Percentiles rank a stretch among this genome's conserved stretches.
These are phyloP conservation scores for Trichaptum fuscoviolaceum DNA, from an alignment of 768 basidiomycete genomes.

Conservation along the genomic window DNA sequence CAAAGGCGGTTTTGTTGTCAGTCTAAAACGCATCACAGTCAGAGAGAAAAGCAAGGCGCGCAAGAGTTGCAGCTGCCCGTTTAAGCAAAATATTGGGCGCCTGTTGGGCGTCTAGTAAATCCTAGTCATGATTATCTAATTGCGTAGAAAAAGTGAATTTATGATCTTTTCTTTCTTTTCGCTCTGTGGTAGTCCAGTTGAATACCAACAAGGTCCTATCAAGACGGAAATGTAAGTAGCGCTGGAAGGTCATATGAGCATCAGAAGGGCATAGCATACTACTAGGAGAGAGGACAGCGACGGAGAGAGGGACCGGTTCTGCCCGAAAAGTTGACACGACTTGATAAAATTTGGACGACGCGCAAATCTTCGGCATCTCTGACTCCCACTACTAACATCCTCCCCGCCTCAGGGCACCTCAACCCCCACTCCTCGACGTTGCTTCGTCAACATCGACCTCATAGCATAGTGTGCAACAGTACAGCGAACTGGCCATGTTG, in stretches of 20 bases:
- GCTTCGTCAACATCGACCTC: neutral
- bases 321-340: neutral
- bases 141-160: too few species aligned
- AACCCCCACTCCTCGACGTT: neutral
- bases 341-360: neutral
- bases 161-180: too few species aligned
- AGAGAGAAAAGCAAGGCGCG: neutral
- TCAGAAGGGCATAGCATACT: neutral
- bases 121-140: too few species aligned
- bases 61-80: neutral
- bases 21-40: slow-evolving; percentile 20
- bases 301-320: neutral
- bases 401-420: neutral
- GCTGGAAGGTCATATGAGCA: neutral
- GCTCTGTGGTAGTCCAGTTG: too few species aligned
- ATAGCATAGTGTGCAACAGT: slow-evolving; percentile 8
- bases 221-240: too few species aligned
- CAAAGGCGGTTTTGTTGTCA: slow-evolving; percentile 21
- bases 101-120: neutral
- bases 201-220: too few species aligned
- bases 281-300: too few species aligned
- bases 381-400: neutral
- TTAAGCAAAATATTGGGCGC: neutral
- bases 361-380: neutral
- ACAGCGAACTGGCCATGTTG: slow-evolving; percentile 44